phyloP scores from a whole-genome alignment of 805 yeast genomes.

The Ogataea zsoltii region DNA sequence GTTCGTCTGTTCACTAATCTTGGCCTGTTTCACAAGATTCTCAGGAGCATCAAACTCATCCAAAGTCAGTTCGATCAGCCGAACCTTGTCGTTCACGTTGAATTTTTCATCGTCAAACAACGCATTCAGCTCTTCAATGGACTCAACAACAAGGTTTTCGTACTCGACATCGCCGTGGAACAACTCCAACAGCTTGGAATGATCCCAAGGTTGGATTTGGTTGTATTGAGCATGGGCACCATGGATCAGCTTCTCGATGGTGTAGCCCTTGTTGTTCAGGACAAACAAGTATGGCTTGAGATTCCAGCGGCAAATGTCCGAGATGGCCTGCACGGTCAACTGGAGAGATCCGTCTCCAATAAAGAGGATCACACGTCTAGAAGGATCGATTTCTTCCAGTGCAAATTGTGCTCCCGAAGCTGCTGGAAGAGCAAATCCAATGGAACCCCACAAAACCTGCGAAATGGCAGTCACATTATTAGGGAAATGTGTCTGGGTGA shows the following conservation, averaged over 20 bases:
- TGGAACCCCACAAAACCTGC: constrained; percentile 77
- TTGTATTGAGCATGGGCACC: constrained; percentile 66
- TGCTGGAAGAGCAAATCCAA: constrained; percentile 71
- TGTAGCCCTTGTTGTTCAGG: constrained; percentile 72
- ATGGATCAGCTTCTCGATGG: constrained; percentile 73
- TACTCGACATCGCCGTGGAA: constrained; percentile 59
- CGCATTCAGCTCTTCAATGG: constrained; percentile 58
- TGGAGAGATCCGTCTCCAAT: constrained; percentile 79
- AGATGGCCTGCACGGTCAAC: constrained; percentile 72
- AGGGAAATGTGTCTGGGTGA: constrained; percentile 66
- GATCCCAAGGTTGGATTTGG: constrained; percentile 70
- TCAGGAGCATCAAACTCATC: constrained; percentile 71
- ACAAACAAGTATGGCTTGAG: constrained; percentile 68
- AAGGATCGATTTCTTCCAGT: constrained; percentile 60
- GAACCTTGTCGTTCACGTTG: constrained; percentile 56
- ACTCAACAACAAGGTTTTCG: constrained; percentile 54
- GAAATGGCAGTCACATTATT: constrained; percentile 62
- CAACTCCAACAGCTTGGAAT: constrained; percentile 53
- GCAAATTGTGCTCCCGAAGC: constrained; percentile 69
- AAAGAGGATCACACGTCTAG: constrained; percentile 63
- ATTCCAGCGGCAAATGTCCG: constrained; percentile 67
- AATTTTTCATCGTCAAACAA: constrained; percentile 49
- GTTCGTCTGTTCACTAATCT: constrained; percentile 43
- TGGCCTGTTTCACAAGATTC: constrained; percentile 66
- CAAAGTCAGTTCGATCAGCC: constrained; percentile 68